Evolutionary conservation across 2,329 filamentous ascomycete genomes (phyloP), one percentile per base, ranked within the genome.

Genomic region (Beauveria sp.): DNA sequence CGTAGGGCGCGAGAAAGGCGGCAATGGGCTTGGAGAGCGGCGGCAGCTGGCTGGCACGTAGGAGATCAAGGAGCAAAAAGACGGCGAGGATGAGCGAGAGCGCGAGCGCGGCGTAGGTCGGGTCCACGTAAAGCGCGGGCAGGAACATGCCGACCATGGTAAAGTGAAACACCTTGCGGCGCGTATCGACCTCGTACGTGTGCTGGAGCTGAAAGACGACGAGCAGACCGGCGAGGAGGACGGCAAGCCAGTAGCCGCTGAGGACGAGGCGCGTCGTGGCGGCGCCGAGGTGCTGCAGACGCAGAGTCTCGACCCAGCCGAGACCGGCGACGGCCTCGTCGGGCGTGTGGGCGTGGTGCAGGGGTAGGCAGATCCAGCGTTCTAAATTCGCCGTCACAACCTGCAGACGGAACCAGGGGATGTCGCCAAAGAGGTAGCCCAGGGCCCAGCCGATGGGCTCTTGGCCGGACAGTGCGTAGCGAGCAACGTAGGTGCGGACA

Each of bases 91-190:
- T 85, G 37, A 97, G 77, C 0, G 82, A 80, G n/a, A 97, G 80
- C 0, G 92, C 91, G 14, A 99, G 79, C 1, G 89, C 85, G 55
- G 87, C 86, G 72, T 91, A 97, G 46, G 87, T 81, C 1, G 94
- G 93, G 72, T 99, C 94, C 64, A 97, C 77, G 70, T 86, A 97
- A 2, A 88, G 90, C 1, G 90, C 86, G 0, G 94, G 92, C 2
- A 97, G 80, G 61, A 99, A 87, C 91, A 99, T 97, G 61, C 86
- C 86, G 8, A 97, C 93, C 89, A 97, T 97, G 82, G 93, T 96
- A 67, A 96, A 96, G 73, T 99, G 94, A 72, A 99, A 99, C 26
- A 97, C 90, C 74, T 99, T 99, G 55, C 94, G 86, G 55, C 94
- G 85, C 1, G 94, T 99, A 75, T 99, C 94, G 52, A 99, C 93